Percentiles rank a stretch among this genome's conserved stretches.
These are phyloP conservation scores for Leptographium lundbergii DNA, from an alignment of 2,329 filamentous ascomycete genomes.

Conservation along the genomic window DNA sequence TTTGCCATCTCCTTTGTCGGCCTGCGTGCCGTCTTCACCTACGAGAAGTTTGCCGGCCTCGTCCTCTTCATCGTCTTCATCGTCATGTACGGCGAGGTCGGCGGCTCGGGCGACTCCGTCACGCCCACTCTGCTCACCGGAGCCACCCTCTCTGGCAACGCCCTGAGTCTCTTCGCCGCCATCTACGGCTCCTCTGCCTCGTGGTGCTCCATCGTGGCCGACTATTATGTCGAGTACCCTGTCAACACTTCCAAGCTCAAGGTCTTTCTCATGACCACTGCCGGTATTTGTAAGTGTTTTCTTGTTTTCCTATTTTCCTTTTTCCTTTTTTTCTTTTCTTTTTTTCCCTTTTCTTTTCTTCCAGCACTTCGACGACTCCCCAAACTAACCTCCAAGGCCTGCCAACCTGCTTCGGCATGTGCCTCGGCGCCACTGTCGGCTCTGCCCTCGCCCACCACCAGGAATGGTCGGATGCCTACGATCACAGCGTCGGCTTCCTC, in stretches of 20 bases:
- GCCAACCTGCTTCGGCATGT: slow-evolving; percentile 42
- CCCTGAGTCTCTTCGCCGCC: slow-evolving; percentile 30
- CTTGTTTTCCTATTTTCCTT: not conserved
- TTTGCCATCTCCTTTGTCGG: slow-evolving; percentile 40
- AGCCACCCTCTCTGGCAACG: slow-evolving; percentile 23
- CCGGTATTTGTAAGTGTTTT: slow-evolving; percentile 25
- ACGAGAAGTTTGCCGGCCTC: slow-evolving; percentile 38
- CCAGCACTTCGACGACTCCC: no score
- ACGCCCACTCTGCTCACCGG: slow-evolving; percentile 23
- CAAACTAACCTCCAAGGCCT: slow-evolving; percentile 15
- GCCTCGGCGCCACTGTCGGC: slow-evolving; percentile 49
- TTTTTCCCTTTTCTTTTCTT: no score
- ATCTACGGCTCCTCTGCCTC: slow-evolving; percentile 36
- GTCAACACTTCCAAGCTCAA: slow-evolving; percentile 30
- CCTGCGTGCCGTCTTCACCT: slow-evolving; percentile 33
- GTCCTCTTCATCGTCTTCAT: slow-evolving; percentile 33
- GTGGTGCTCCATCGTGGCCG: slow-evolving; percentile 32
- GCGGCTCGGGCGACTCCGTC: slow-evolving; percentile 25
- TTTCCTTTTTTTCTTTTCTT: not conserved
- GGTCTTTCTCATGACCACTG: slow-evolving; percentile 33
- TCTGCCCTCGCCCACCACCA: slow-evolving; percentile 42
- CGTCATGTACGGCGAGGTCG: slow-evolving; percentile 34
- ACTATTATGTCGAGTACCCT: slow-evolving; percentile 35
- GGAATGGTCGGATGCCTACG: slow-evolving; percentile 41
- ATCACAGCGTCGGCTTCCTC: slow-evolving; percentile 42